phyloP scores from a whole-genome alignment of 768 basidiomycete species.

The Dentipellis sp. region DNA sequence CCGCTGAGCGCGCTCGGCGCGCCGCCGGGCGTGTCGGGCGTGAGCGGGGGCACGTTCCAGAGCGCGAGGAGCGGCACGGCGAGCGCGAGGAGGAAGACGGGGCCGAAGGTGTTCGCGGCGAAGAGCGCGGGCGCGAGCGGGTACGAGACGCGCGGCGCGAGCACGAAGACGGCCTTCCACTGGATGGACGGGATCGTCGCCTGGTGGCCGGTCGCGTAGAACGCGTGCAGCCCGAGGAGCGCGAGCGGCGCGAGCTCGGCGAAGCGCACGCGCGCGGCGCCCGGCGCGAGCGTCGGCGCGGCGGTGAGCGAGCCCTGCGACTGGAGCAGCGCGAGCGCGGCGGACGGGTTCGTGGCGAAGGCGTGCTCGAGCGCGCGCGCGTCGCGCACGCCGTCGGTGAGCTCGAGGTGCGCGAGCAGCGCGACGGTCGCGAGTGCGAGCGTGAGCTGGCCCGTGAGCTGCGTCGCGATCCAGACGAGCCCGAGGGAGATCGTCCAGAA shows the following conservation, averaged over 20 bases:
- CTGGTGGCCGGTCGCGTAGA: conserved; percentile 91
- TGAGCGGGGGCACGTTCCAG: conserved; percentile 76
- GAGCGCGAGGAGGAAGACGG: conserved; percentile 55
- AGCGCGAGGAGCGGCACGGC: conserved; percentile 64
- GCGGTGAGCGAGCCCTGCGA: conserved; percentile 20
- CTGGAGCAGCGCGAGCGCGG: conserved; percentile 27
- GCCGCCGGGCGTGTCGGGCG: conserved; percentile 19
- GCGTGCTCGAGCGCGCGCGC: conserved; percentile 42
- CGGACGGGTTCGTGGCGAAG: conserved; percentile 39
- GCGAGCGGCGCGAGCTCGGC: conserved; percentile 65
- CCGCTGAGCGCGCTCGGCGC: background rate
- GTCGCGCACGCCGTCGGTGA: conserved; percentile 76
- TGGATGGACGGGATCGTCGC: conserved; percentile 82
- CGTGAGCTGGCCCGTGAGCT: conserved; percentile 77
- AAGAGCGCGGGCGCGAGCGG: conserved; percentile 70
- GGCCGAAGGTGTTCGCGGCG: conserved; percentile 68
- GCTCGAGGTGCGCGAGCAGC: conserved; percentile 69
- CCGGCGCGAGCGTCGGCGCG: conserved; percentile 19
- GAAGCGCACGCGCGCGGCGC: conserved; percentile 27
- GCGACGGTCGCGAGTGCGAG: conserved; percentile 56
- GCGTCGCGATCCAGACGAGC: conserved; percentile 55
- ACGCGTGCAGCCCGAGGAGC: conserved; percentile 66
- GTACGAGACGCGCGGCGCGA: conserved; percentile 60
- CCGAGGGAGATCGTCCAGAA: conserved; percentile 66
- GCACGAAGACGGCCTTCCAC: conserved; percentile 90